Evolutionary conservation across 306 rosid genomes (phyloP), one percentile per base, ranked within the genome.

Genomic region (Gynostemma pentaphyllum): DNA sequence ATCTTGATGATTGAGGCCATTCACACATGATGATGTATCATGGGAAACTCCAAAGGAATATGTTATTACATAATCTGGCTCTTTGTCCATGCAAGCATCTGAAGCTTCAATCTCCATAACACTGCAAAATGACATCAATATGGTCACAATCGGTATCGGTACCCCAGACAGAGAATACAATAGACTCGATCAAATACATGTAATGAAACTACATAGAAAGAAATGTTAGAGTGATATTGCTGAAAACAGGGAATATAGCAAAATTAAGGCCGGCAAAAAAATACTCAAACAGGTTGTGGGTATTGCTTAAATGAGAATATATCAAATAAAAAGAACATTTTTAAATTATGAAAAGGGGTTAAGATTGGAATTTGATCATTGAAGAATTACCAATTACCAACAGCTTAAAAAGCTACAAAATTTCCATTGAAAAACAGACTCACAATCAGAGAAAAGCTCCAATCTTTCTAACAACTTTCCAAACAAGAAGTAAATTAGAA

Each of bases 31-130:
- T 44, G 84, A 79, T n/a, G n/a, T n/a, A 48, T 82, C 85, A 48
- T 69, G 75, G 34, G 84, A 72, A 76, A 55, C 68, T 47, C 75
- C 86, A 57, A 82, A 75, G 55, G 95, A 83, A 78, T 84, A 88
- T 16, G 77, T 75, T 72, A 75, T 41, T 28, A 81, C 90, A 68
- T 74, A 23, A 73, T 89, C 97, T 16, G 97, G 94, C 81, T 86
- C 95, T 82, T 84, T 83, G 79, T 86, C 91, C 81, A 81, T 45
- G 76, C 99, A 88, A 74, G 83, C 80, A 73, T 94, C 95, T 6
- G 94, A 64, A 42, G 78, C 99, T 75, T 84, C 95, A 37, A 76
- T 67, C 47, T 79, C 94, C 97, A 86, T 94, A 55, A 76, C 79
- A 59, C 95, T 86, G 61, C 28, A 79, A 70, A 22, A 37, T 50